Evolutionary conservation across 768 basidiomycete genomes (phyloP).

Genomic region (Kwoniella bestiolae): DNA sequence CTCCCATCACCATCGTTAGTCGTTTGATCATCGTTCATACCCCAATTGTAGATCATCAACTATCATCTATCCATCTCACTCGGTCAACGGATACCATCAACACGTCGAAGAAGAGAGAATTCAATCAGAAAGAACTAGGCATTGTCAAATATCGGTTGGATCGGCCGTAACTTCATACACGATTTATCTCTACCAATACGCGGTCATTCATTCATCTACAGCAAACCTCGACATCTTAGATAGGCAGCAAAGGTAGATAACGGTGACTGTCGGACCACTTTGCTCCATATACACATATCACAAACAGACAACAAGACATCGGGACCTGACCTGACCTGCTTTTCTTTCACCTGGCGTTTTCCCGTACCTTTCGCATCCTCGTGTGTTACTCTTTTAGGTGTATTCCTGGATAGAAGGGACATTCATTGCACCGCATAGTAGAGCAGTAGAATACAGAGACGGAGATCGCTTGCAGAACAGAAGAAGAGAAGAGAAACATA

Average conservation of each 20-base stretch:
- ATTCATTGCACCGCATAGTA: background rate
- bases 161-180: too few relatives aligned
- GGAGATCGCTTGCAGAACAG: background rate
- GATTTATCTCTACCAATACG: too few relatives aligned
- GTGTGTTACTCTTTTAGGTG: background rate
- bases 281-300: background rate
- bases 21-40: slow-evolving; percentile 1
- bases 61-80: background rate
- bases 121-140: too few relatives aligned
- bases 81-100: too few relatives aligned
- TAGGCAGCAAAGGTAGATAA: background rate
- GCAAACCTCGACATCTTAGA: background rate
- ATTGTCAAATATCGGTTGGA: too few relatives aligned
- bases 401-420: background rate
- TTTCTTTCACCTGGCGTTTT: background rate
- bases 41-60: too few relatives aligned
- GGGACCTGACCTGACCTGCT: background rate
- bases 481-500: too few relatives aligned
- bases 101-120: too few relatives aligned
- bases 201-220: background rate
- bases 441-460: background rate
- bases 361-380: background rate
- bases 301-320: background rate
- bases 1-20: background rate
- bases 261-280: background rate